These are phyloP conservation scores for Podaxis sp. DNA, from an alignment of 768 basidiomycete genomes.

Conservation along the genomic window DNA sequence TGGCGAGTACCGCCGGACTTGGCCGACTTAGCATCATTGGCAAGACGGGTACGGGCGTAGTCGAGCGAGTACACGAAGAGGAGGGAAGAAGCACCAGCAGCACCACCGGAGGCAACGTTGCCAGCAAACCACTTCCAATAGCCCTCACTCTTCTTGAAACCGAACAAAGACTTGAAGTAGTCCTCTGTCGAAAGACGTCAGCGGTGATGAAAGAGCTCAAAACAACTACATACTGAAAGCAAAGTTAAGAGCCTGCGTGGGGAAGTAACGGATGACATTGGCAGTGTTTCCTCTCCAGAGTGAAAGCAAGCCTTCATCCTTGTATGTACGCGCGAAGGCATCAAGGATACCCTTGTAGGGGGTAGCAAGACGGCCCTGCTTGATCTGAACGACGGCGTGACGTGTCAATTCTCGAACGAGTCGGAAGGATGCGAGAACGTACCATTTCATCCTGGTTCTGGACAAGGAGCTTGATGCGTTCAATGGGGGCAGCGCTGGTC, in stretches of 20 bases:
- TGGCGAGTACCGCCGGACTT: conserved; percentile 91
- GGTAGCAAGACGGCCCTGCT: conserved; percentile 94
- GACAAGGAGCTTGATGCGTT: conserved; percentile 98
- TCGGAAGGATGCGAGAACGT: conserved; percentile 16
- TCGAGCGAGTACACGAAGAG: conserved; percentile 99
- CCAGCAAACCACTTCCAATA: conserved; percentile 99
- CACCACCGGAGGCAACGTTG: conserved; percentile 98
- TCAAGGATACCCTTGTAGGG: conserved; percentile 97
- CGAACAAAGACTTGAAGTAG: conserved; percentile 98
- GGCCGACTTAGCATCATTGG: conserved; percentile 94
- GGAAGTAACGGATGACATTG: conserved; percentile 99
- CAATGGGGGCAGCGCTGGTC: conserved; percentile 98
- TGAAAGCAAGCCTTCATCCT: conserved; percentile 91
- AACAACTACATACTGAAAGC: conserved; percentile 82
- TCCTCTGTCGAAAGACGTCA: conserved; percentile 57
- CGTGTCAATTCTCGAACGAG: conserved; percentile 26
- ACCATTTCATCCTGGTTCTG: conserved; percentile 99
- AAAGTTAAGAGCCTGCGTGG: conserved; percentile 99
- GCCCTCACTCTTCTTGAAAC: conserved; percentile 96
- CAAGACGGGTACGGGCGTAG: conserved; percentile 98
- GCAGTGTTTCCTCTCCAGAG: conserved; percentile 99
- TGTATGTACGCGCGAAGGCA: conserved; percentile 90
- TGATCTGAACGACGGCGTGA: conserved; percentile 62
- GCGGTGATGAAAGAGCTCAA: not conserved
- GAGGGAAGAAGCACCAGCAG: conserved; percentile 96